These are phyloP conservation scores for Leishmania amazonensis DNA, from an alignment of 208 protist species.

Conservation along the genomic window DNA sequence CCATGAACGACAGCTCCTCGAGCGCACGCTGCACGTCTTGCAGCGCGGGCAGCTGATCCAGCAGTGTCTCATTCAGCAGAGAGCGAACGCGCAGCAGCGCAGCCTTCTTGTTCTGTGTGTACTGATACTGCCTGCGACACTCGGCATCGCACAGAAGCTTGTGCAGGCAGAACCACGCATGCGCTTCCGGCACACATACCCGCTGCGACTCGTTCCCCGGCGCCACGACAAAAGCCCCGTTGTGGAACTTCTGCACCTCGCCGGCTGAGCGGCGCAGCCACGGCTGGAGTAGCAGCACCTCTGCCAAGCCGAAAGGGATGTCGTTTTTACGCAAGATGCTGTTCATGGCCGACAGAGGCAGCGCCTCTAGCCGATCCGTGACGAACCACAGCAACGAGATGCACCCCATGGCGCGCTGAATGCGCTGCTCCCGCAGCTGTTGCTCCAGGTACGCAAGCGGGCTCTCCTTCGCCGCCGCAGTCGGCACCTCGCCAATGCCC, in stretches of 20 bases:
- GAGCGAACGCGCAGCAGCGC: conserved; percentile 69
- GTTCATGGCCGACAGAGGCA: conserved; percentile 81
- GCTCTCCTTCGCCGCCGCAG: conserved; percentile 11
- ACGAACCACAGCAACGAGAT: conserved; percentile 92
- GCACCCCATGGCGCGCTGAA: conserved; percentile 72
- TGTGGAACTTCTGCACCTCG: conserved; percentile 65
- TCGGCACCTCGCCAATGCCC: conserved; percentile 27
- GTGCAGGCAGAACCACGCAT: conserved; percentile 91
- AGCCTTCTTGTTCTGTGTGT: conserved; percentile 86
- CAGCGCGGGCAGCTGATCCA: conserved; percentile 90
- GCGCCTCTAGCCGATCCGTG: conserved; percentile 71
- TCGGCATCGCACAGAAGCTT: conserved; percentile 85
- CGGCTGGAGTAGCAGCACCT: conserved; percentile 77
- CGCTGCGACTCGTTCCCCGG: conserved; percentile 60
- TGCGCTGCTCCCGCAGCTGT: conserved; percentile 47
- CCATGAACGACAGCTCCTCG: conserved; percentile 89
- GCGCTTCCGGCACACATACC: conserved; percentile 86
- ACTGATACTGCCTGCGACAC: conserved; percentile 79
- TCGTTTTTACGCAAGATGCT: conserved; percentile 83
- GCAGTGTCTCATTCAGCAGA: conserved; percentile 84
- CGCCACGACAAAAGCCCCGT: conserved; percentile 61
- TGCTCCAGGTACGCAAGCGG: conserved; percentile 32
- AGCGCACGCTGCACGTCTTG: conserved; percentile 84
- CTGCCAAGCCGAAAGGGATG: conserved; percentile 76
- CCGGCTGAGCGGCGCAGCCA: conserved; percentile 69